Evolutionary conservation across 345 rosid species (phyloP).

Genomic region (Linum tenue): DNA sequence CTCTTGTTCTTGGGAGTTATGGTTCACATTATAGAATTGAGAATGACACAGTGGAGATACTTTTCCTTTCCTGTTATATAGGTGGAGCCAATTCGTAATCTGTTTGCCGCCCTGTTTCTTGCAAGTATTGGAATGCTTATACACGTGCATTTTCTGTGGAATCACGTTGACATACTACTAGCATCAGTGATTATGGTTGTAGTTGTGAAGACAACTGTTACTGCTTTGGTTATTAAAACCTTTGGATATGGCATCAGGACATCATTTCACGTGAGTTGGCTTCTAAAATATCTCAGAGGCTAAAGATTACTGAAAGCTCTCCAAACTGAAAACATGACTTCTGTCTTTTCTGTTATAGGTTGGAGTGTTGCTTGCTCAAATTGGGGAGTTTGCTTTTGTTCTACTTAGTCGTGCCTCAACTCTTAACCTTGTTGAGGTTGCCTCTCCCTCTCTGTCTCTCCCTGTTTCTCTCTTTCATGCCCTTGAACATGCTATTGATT

Average conservation of each 20-base stretch:
- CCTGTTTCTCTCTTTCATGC: too few relatives aligned
- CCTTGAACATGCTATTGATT: too few relatives aligned
- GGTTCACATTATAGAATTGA: too few relatives aligned
- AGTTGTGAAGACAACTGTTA: slow-evolving; percentile 80
- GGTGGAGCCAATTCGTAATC: slow-evolving; percentile 98
- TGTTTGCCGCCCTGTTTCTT: slow-evolving; percentile 93
- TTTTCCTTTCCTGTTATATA: slow-evolving; percentile 13
- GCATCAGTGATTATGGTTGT: slow-evolving; percentile 91
- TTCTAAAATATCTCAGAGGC: slow-evolving; percentile 10
- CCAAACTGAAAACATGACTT: neutral
- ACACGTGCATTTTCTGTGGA: slow-evolving; percentile 95
- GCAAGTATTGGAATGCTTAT: slow-evolving; percentile 99
- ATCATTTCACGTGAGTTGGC: slow-evolving; percentile 73
- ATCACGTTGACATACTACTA: slow-evolving; percentile 90
- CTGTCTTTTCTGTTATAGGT: slow-evolving; percentile 35
- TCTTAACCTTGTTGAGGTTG: slow-evolving; percentile 84
- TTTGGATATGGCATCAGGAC: slow-evolving; percentile 77
- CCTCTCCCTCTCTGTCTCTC: slow-evolving; percentile 2
- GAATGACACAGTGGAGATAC: neutral
- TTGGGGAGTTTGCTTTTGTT: slow-evolving; percentile 97
- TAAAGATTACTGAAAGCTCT: neutral
- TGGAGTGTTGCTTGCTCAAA: slow-evolving; percentile 89
- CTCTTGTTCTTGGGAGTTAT: neutral
- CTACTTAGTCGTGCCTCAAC: slow-evolving; percentile 91
- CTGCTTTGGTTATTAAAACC: slow-evolving; percentile 53